Conservation (phyloP, 305 asterid genomes). For the Andrographis paniculata region DNA sequence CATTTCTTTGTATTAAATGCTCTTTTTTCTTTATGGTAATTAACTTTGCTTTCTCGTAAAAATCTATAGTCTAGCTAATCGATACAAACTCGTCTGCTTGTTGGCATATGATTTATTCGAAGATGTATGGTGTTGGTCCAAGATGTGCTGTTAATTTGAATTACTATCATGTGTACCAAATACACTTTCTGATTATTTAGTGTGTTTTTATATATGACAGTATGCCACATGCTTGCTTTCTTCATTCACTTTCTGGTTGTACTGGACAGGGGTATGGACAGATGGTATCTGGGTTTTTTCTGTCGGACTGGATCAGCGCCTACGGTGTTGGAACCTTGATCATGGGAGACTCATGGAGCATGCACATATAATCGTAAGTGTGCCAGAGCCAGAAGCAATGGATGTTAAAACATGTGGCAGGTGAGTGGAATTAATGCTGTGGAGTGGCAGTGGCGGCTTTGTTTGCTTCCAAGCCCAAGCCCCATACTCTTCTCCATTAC, state of each 20-base stretch:
- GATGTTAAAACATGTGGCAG: constrained; percentile 58
- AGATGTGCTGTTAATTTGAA: too few species aligned
- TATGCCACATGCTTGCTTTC: neutral
- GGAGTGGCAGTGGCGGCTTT: too few species aligned
- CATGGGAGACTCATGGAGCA: constrained; percentile 43
- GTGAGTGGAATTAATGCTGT: constrained; percentile 37
- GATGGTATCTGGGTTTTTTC: constrained; percentile 82
- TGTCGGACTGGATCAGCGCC: constrained; percentile 88
- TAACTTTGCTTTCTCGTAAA: neutral
- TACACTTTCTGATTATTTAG: too few species aligned
- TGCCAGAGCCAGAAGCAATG: constrained; percentile 94
- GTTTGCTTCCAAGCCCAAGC: too few species aligned
- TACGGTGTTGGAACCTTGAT: constrained; percentile 68
- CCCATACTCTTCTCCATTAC: too few species aligned
- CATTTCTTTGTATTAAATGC: neutral
- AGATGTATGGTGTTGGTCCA: too few species aligned
- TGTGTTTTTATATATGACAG: too few species aligned
- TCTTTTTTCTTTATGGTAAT: too few species aligned
- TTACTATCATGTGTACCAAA: too few species aligned
- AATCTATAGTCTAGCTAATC: too few species aligned
- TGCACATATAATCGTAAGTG: constrained; percentile 59
- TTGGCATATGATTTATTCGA: too few species aligned
- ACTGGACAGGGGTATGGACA: constrained; percentile 89
- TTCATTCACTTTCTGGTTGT: constrained; percentile 1
- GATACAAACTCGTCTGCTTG: too few species aligned